These are phyloP conservation scores for Limtongia smithiae DNA, from an alignment of 805 yeast species.

Conservation along the genomic window DNA sequence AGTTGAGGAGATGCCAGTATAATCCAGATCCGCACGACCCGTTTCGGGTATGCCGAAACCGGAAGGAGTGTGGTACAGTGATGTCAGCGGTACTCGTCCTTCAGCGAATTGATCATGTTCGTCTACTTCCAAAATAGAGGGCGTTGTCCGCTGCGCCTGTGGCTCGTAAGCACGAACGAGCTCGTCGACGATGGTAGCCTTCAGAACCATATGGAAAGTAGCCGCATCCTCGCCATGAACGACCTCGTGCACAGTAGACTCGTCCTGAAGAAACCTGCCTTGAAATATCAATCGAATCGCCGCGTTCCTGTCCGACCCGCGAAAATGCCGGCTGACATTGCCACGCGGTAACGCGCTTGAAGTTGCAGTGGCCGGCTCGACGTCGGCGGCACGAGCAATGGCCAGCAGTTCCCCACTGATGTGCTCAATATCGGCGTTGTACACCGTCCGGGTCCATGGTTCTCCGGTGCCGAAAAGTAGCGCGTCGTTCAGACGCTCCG, in stretches of 20 bases:
- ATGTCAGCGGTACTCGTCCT: neutral
- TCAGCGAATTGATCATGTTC: neutral
- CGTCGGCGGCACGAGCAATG: conserved; percentile 1
- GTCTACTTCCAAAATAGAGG: neutral
- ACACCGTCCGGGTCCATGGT: conserved; percentile 22
- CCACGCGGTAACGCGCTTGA: neutral
- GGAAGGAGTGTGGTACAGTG: neutral
- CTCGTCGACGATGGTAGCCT: conserved; percentile 14
- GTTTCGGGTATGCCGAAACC: too few species aligned
- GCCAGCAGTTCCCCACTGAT: conserved; percentile 12
- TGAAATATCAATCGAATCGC: conserved; percentile 22
- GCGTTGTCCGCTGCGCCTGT: too few species aligned
- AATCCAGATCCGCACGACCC: neutral
- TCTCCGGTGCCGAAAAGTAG: conserved; percentile 21
- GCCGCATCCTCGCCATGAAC: conserved; percentile 11
- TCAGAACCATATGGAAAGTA: conserved; percentile 24
- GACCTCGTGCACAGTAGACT: conserved; percentile 4
- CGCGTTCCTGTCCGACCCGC: conserved; percentile 1
- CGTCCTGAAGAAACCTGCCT: conserved; percentile 22
- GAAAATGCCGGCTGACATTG: neutral
- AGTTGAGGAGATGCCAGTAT: neutral
- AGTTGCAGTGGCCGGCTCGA: neutral
- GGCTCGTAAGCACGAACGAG: conserved; percentile 14
- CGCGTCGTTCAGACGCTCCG: conserved; percentile 15
- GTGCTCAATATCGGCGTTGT: conserved; percentile 14